phyloP scores from a whole-genome alignment of 2,329 filamentous ascomycete species.

The Penicillium brevicompactum region DNA sequence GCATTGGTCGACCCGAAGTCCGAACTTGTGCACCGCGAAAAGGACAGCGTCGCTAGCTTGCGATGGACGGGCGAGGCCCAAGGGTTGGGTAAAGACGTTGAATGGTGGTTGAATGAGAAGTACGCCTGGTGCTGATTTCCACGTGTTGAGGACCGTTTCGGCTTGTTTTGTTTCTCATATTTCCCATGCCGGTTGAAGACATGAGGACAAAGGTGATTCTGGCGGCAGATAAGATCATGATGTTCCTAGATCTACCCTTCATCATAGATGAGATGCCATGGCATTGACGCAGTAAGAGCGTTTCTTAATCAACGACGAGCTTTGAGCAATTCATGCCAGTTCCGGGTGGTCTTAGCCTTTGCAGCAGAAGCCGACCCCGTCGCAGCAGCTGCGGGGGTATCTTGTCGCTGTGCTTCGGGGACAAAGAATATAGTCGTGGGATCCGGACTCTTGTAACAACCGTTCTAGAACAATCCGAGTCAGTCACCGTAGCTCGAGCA shows the following conservation, averaged over 20 bases:
- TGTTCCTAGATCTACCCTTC: slow-evolving; percentile 19
- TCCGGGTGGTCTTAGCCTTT: slow-evolving; percentile 40
- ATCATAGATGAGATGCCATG: slow-evolving; percentile 18
- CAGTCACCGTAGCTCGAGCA: neutral
- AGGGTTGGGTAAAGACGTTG: slow-evolving; percentile 41
- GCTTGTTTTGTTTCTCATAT: slow-evolving; percentile 9
- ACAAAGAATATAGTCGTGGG: slow-evolving; percentile 41
- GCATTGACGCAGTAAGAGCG: slow-evolving; percentile 5
- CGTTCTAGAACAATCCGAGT: slow-evolving; percentile 24
- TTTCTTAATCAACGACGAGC: slow-evolving; percentile 28
- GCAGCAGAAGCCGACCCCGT: slow-evolving; percentile 22
- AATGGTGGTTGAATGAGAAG: slow-evolving; percentile 53
- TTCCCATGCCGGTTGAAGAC: neutral
- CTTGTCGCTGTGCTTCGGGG: slow-evolving; percentile 32
- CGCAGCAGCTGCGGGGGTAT: slow-evolving; percentile 27
- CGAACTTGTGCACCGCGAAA: slow-evolving; percentile 47
- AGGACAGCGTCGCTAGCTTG: slow-evolving; percentile 49
- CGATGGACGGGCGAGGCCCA: slow-evolving; percentile 48
- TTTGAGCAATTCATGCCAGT: slow-evolving; percentile 49
- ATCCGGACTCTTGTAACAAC: slow-evolving; percentile 37
- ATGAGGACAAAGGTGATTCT: slow-evolving; percentile 13
- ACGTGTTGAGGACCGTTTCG: slow-evolving; percentile 3
- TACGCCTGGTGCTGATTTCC: slow-evolving; percentile 50
- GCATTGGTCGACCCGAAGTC: slow-evolving; percentile 39
- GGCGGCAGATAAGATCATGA: slow-evolving; percentile 17